Evolutionary conservation across 129 eudicot genomes (phyloP).

Genomic region (Oenanthe sinensis): DNA sequence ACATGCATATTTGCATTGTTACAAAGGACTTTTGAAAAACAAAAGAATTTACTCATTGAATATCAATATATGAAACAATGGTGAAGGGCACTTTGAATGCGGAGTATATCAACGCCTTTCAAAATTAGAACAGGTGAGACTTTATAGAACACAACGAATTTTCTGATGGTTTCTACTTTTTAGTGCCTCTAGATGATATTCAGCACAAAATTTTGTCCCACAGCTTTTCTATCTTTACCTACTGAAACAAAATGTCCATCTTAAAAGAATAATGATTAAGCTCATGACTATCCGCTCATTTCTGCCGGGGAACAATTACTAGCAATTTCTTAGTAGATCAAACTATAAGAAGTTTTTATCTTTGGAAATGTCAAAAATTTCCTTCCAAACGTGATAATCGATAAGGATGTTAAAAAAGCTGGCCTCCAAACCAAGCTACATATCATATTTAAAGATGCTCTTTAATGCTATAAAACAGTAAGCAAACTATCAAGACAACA

Average conservation of each 20-base stretch:
- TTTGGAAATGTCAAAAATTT: neutral
- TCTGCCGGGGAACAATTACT: neutral
- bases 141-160: neutral
- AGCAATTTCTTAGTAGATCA: neutral
- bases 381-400: too few relatives aligned
- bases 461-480: neutral
- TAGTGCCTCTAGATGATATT: neutral
- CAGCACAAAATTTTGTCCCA: neutral
- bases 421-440: neutral
- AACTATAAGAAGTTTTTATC: neutral
- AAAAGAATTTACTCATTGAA: neutral
- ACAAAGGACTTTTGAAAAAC: too few relatives aligned
- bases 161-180: neutral
- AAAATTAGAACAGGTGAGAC: neutral
- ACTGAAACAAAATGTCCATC: neutral
- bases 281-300: neutral
- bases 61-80: neutral
- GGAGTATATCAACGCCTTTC: neutral
- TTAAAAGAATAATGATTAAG: neutral
- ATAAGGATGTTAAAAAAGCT: neutral
- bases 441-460: neutral
- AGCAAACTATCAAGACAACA: neutral
- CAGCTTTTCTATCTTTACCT: neutral
- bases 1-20: neutral
- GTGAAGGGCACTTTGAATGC: neutral